Conservation (phyloP, 2,329 filamentous ascomycete species). For the Myotisia sp. region DNA sequence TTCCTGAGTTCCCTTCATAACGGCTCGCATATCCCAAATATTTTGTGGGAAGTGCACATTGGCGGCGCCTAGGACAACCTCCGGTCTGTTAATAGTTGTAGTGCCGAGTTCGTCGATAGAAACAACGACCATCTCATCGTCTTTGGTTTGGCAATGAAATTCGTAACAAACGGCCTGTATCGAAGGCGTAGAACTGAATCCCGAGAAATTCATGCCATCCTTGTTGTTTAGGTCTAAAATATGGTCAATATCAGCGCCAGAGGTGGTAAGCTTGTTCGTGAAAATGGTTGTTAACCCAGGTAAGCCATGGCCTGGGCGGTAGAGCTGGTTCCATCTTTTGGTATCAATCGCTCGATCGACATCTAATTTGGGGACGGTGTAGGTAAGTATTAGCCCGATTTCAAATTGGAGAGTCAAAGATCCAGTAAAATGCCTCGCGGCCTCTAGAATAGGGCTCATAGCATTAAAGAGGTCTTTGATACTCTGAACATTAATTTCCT, state of each 20-base stretch:
- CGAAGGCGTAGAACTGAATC: conserved; percentile 15
- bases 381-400: conserved; percentile 24
- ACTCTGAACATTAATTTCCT: conserved; percentile 7
- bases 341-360: conserved; percentile 12
- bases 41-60: conserved; percentile 27
- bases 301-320: conserved; percentile 19
- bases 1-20: conserved; percentile 18
- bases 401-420: conserved; percentile 23
- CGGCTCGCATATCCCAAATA: conserved; percentile 28
- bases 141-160: conserved; percentile 25
- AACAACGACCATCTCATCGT: conserved; percentile 20
- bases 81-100: conserved; percentile 17
- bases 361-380: conserved; percentile 16
- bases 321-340: conserved; percentile 20
- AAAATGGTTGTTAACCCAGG: conserved; percentile 21
- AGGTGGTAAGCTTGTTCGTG: conserved; percentile 25
- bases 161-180: conserved; percentile 22
- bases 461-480: conserved; percentile 18
- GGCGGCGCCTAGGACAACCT: conserved; percentile 20
- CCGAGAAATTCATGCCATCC: conserved; percentile 9
- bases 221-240: conserved; percentile 22
- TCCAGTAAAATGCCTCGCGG: conserved; percentile 23
- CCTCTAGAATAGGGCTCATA: conserved; percentile 21
- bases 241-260: conserved; percentile 28
- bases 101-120: conserved; percentile 22